Evolutionary conservation across 306 rosid genomes (phyloP).

Genomic region (Nissolia schottii): DNA sequence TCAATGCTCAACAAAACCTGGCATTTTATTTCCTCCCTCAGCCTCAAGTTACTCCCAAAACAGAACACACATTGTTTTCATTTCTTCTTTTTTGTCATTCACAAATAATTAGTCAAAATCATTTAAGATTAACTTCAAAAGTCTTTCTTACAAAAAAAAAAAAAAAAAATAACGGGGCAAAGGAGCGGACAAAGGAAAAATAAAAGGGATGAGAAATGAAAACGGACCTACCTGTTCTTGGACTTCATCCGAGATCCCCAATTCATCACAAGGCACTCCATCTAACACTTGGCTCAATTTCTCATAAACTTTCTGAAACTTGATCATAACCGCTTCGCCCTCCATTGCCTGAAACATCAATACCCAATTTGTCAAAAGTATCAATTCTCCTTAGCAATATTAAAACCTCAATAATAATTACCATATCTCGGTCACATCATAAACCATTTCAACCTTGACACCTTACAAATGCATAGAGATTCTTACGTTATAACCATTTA

Average conservation of each 20-base stretch:
- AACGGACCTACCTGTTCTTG: conserved; percentile 56
- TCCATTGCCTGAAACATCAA: conserved; percentile 53
- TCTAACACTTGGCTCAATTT: conserved; percentile 52
- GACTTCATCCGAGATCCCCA: conserved; percentile 72
- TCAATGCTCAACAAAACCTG: not conserved
- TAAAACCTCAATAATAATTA: not conserved
- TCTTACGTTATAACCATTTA: not conserved
- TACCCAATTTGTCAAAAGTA: not conserved
- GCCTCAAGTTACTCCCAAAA: not conserved
- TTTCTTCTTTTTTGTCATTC: not conserved
- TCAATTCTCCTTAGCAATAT: not conserved
- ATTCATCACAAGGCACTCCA: conserved; percentile 49
- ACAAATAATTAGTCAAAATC: not conserved
- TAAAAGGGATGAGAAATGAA: not conserved
- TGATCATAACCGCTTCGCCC: conserved; percentile 61
- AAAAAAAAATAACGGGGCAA: too few relatives aligned
- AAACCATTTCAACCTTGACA: not conserved
- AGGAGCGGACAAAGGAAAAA: not conserved
- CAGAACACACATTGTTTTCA: not conserved
- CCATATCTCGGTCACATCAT: not conserved
- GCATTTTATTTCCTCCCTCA: not conserved
- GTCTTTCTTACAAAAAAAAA: not conserved
- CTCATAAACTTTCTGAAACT: conserved; percentile 56
- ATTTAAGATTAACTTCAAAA: not conserved
- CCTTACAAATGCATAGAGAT: not conserved